Evolutionary conservation across 306 rosid genomes (phyloP), one percentile per base, ranked within the genome.

Genomic region (Hylodesmum podocarpum): DNA sequence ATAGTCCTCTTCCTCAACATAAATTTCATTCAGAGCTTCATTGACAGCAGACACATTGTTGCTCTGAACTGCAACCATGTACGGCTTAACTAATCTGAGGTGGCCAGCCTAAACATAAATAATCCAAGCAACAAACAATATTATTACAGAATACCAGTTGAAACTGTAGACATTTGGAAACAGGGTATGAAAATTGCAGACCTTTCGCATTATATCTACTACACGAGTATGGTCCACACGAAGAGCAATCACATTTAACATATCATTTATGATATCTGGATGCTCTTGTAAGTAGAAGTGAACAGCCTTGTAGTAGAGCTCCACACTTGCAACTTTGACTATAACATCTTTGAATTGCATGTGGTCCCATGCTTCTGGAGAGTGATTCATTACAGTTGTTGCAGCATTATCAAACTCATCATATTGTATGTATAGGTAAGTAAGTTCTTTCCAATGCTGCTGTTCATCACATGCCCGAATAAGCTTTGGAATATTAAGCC

Each of bases 331-430:
- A 80, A 94, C 97, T 88, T 94, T 94, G 69, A 94, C 97, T 4
- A 91, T 80, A 68, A 94, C 88, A 75, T 94, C 98, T 83, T 94
- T 94, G 82, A 94, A 94, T 80, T 94, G 98, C 98, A 94, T 91
- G 88, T 94, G 98, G 64, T 94, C 98, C 98, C 98, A 94, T 53
- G 98, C 96, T 87, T 94, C 98, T 6, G 97, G 98, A 73, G 98
- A 91, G 76, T 94, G 98, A 76, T 94, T 94, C 98, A 94, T 94
- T 73, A 91, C 88, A 13, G 97, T 91, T 14, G 97, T 84, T 68
- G 97, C 98, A 74, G 98, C 98, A 86, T 94, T 94, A 76, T 94
- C 98, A 87, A 89, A 94, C 85, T 94, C 98, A 61, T 91, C 98
- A 68, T 94, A 91, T 86, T 94, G 98, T 80, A 94, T 90, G 74